A percentile compares a stretch with the other conserved stretches of the same genome.
Evolutionary conservation across 805 yeast genomes (phyloP).

Genomic region (Candida manassasensis): DNA sequence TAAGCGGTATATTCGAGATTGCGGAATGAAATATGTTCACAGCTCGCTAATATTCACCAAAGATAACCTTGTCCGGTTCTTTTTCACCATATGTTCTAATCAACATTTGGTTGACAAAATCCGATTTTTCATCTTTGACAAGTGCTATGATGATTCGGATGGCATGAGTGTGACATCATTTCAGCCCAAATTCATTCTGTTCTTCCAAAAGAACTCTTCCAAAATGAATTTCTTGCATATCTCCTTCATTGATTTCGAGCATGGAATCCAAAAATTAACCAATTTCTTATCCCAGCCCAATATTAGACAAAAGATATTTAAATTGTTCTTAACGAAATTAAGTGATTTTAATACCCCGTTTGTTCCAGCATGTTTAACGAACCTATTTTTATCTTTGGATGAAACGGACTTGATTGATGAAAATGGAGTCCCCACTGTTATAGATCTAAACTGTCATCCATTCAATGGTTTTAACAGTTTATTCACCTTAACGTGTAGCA

Average conservation of each 20-base stretch:
- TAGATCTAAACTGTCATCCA: slow-evolving; percentile 19
- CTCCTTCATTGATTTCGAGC: slow-evolving; percentile 24
- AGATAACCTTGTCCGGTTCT: slow-evolving; percentile 15
- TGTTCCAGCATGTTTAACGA: slow-evolving; percentile 24
- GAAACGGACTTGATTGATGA: slow-evolving; percentile 22
- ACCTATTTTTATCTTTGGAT: slow-evolving; percentile 28
- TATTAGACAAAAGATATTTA: slow-evolving; percentile 24
- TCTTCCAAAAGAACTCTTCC: slow-evolving; percentile 20
- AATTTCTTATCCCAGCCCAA: slow-evolving; percentile 19
- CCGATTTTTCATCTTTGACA: slow-evolving; percentile 30
- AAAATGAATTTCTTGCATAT: slow-evolving; percentile 28
- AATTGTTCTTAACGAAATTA: slow-evolving; percentile 23
- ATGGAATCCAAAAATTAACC: slow-evolving; percentile 22
- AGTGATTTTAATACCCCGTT: slow-evolving; percentile 21
- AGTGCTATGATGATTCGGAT: slow-evolving; percentile 16
- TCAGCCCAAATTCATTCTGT: slow-evolving; percentile 22
- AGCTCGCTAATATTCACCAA: slow-evolving; percentile 21
- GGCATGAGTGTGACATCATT: slow-evolving; percentile 11
- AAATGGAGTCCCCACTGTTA: slow-evolving; percentile 4
- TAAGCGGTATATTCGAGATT: slow-evolving; percentile 18
- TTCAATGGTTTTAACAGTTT: slow-evolving; percentile 20
- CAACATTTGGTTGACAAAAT: slow-evolving; percentile 17
- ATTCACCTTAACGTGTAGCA: slow-evolving; percentile 26
- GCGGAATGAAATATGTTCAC: slow-evolving; percentile 28
- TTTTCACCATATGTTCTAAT: slow-evolving; percentile 16